phyloP scores from a whole-genome alignment of 306 rosid species.

The Ceratonia siliqua region DNA sequence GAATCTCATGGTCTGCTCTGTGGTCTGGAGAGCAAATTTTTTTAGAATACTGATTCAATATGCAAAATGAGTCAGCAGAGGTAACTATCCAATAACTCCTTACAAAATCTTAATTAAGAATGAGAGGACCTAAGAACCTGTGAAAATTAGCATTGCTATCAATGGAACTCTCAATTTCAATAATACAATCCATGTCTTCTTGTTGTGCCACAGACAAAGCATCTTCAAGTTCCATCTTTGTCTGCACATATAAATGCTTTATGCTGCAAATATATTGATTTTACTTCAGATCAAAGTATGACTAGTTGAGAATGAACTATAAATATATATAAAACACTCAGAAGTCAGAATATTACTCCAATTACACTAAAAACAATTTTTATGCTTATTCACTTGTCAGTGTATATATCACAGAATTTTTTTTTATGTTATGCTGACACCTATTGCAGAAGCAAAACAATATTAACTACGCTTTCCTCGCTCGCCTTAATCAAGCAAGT shows the following conservation, averaged over 20 bases:
- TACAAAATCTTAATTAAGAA: conserved; percentile 29
- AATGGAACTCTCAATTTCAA: conserved; percentile 86
- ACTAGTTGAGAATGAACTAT: conserved; percentile 14
- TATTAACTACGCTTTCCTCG: neutral
- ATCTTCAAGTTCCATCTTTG: conserved; percentile 72
- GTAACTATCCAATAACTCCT: conserved; percentile 14
- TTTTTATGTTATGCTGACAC: neutral
- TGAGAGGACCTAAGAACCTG: conserved; percentile 59
- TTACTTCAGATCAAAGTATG: conserved; percentile 35
- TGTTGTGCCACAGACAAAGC: conserved; percentile 56
- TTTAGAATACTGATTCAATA: conserved; percentile 57
- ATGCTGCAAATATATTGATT: conserved; percentile 55
- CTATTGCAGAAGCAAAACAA: neutral
- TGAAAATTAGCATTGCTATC: conserved; percentile 76
- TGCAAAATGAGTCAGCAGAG: conserved; percentile 33
- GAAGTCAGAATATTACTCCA: neutral
- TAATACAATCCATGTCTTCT: conserved; percentile 60
- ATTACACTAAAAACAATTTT: neutral
- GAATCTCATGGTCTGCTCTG: conserved; percentile 51
- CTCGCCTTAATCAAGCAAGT: neutral
- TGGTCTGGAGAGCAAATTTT: conserved; percentile 58
- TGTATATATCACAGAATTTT: neutral
- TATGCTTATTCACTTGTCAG: neutral
- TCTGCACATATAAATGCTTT: conserved; percentile 71
- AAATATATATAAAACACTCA: neutral